Evolutionary conservation across 1,284 basidiomycete species (phyloP), one percentile per base, ranked within the genome.

Genomic region (Gymnopus androsaceus): DNA sequence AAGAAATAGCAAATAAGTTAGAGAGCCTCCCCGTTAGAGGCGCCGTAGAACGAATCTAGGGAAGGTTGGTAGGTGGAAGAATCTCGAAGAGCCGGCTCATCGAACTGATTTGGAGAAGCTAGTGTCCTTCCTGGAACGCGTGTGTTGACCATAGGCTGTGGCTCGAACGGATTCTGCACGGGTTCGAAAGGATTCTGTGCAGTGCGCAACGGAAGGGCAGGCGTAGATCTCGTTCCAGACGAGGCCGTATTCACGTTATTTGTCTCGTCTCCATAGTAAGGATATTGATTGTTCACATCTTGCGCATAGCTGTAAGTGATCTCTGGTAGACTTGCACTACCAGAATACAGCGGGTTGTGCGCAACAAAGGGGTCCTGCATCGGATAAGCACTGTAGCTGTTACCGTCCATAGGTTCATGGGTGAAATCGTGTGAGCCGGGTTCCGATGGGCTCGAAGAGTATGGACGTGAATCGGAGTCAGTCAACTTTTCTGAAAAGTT

Each of bases 31-130:
- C 51, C 31, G 33, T 17, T 28, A n/a, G 41, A 33, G 2, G 21
- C 66, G 33, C 70, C 71, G 56, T 68, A 72, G 58, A 70, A 73
- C 4, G 67, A 74, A 59, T 69, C 69, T 59, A 66, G 57, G 48
- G 69, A 70, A 37, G 61, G 63, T 42, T 66, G 65, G 52, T 70
- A 67, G 19, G 58, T 50, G 36, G 51, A 53, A 17, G 64, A 65
- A 21, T 54, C 61, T 14, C 65, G 62, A 15, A 37, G 34, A 30
- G 25, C 27, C 14, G 56, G 49, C 28, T 50, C 48, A 33, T 28
- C 33, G 49, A 54, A 55, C 9, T 52, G 46, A 44, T 54, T 54
- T 17, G 44, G 30, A n/a, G 37, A 33, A 23, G 27, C 30, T 5
- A 15, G 2, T 25, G 14, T 17, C 28, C 12, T 23, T 5, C 17